Evolutionary conservation across 805 yeast species (phyloP).

Genomic region (Candida rishiriensis): DNA sequence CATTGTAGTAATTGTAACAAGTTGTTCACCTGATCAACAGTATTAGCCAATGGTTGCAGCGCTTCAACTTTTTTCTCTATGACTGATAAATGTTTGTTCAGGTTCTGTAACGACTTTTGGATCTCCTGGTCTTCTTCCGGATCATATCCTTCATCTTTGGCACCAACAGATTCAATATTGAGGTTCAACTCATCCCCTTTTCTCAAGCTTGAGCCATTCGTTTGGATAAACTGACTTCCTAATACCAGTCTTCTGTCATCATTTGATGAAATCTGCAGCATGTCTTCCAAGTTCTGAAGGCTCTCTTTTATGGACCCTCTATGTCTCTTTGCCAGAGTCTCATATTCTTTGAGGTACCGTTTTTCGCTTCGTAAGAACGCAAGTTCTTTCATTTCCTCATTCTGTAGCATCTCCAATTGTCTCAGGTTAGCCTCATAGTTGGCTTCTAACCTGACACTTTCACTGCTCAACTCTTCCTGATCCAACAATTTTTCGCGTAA

Average conservation of each 20-base stretch:
- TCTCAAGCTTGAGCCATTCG: neutral
- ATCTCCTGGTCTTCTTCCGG: conserved; percentile 14
- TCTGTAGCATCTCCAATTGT: conserved; percentile 22
- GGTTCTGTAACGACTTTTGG: conserved; percentile 4
- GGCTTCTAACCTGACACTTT: conserved; percentile 17
- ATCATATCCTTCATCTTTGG: conserved; percentile 4
- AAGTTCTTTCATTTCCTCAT: conserved; percentile 20
- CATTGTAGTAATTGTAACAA: conserved; percentile 12
- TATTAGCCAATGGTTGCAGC: conserved; percentile 13
- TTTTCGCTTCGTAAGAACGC: conserved; percentile 15
- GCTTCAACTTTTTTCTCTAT: conserved; percentile 13
- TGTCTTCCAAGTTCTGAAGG: conserved; percentile 7
- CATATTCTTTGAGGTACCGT: conserved; percentile 17
- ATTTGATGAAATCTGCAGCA: no score
- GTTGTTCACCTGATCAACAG: conserved; percentile 16
- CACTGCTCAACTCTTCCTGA: conserved; percentile 21
- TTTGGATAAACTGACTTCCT: no score
- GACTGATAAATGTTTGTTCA: conserved; percentile 11
- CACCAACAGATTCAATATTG: no score
- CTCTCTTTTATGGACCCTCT: conserved; percentile 11
- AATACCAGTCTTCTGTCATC: no score
- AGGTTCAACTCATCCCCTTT: conserved; percentile 4
- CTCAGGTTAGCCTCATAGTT: conserved; percentile 24
- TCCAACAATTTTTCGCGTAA: conserved; percentile 21
- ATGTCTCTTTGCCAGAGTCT: conserved; percentile 11